These are phyloP conservation scores for Glycine tomentella DNA, from an alignment of 306 rosid species.

Conservation along the genomic window DNA sequence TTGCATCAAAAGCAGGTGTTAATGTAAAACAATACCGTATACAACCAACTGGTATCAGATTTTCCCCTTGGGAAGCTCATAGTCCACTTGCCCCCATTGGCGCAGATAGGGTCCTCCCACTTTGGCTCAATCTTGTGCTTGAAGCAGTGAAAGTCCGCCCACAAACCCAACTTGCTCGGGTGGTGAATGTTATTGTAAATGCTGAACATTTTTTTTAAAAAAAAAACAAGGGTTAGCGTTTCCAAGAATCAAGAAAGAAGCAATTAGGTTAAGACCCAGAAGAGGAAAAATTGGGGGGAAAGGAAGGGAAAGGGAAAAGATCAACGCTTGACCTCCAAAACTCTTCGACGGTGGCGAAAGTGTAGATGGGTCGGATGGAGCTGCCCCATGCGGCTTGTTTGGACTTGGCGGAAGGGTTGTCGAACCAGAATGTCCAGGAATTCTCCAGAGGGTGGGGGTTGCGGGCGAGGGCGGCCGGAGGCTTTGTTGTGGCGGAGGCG, in stretches of 20 bases:
- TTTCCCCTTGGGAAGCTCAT: constrained; percentile 49
- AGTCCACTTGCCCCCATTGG: constrained; percentile 95
- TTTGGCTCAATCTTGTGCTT: constrained; percentile 85
- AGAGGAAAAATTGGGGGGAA: background rate
- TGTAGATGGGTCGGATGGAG: constrained; percentile 73
- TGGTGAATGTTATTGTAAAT: constrained; percentile 82
- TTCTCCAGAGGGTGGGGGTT: constrained; percentile 82
- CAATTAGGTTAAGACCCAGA: background rate
- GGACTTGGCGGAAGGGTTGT: constrained; percentile 65
- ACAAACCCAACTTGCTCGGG: constrained; percentile 71
- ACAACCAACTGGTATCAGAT: constrained; percentile 86
- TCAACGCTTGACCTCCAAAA: constrained; percentile 76
- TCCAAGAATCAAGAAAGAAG: constrained; percentile 25
- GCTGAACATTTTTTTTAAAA: constrained; percentile 48
- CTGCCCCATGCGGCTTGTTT: constrained; percentile 82
- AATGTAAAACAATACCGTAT: constrained; percentile 63
- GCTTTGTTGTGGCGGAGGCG: constrained; percentile 55
- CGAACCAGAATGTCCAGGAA: constrained; percentile 98
- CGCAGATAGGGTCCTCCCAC: constrained; percentile 97
- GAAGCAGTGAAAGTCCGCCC: constrained; percentile 83
- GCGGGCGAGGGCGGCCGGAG: constrained; percentile 43
- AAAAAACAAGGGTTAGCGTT: background rate
- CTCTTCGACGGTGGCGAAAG: constrained; percentile 81
- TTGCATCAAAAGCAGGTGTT: background rate
- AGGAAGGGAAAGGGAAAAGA: background rate